A percentile compares a stretch with the other conserved stretches of the same genome.
Conservation (phyloP, 1,284 basidiomycete genomes). For the Fomitopsis palustris region DNA sequence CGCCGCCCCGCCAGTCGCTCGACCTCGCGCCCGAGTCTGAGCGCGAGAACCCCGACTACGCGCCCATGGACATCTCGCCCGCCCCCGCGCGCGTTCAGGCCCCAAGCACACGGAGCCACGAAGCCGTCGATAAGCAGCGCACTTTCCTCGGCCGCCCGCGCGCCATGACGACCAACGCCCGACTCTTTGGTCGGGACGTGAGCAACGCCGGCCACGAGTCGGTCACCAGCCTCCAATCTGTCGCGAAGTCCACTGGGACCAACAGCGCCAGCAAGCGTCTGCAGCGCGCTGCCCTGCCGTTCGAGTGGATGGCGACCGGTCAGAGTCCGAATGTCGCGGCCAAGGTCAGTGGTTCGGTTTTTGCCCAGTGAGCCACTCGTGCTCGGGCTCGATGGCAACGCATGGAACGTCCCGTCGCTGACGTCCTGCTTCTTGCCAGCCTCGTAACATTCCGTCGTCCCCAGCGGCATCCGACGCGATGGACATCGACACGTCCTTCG, state of each 20-base stretch:
- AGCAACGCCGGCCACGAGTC: constrained; percentile 36
- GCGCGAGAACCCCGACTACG: constrained; percentile 34
- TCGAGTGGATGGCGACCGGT: constrained; percentile 51
- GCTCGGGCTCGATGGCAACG: constrained; percentile 4
- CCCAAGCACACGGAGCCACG: constrained; percentile 7
- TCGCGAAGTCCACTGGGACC: constrained; percentile 32
- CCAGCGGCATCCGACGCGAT: constrained; percentile 51
- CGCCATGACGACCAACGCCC: constrained; percentile 55
- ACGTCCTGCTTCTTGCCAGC: constrained; percentile 16
- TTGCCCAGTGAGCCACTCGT: neutral
- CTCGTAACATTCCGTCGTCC: constrained; percentile 23
- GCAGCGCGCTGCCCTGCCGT: constrained; percentile 58
- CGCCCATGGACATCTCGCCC: constrained; percentile 79
- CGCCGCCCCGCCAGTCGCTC: constrained; percentile 49
- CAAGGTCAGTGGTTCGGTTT: constrained; percentile 27
- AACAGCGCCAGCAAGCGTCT: constrained; percentile 47
- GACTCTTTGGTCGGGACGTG: constrained; percentile 69
- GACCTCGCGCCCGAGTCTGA: constrained; percentile 43
- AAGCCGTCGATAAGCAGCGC: constrained; percentile 22
- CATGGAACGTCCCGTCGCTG: constrained; percentile 9
- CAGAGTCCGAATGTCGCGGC: constrained; percentile 25
- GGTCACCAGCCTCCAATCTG: constrained; percentile 20
- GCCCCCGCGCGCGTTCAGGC: constrained; percentile 34
- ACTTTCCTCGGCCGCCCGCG: constrained; percentile 42
- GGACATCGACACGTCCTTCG: constrained; percentile 64